Percentiles rank a stretch among this genome's conserved stretches.
Conservation (phyloP, 495 filamentous ascomycete genomes). For the Aspergillus nanangensis region DNA sequence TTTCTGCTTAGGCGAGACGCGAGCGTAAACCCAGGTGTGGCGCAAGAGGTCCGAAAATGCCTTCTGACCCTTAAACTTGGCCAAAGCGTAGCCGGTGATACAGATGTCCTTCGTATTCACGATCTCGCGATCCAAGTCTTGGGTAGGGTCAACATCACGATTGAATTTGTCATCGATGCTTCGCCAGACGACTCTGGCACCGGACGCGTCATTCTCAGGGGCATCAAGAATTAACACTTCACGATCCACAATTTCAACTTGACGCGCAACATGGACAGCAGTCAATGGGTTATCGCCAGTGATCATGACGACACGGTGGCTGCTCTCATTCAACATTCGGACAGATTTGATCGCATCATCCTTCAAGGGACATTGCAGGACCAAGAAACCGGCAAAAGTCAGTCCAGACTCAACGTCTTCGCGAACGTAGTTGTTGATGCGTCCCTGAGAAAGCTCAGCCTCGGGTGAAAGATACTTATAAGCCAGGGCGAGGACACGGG, state of each 20-base stretch:
- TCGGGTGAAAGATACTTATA: constrained; percentile 86
- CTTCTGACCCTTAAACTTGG: constrained; percentile 78
- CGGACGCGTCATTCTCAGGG: constrained; percentile 82
- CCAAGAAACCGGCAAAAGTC: constrained; percentile 89
- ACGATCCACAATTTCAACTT: constrained; percentile 97
- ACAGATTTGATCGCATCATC: constrained; percentile 92
- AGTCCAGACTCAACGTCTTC: constrained; percentile 87
- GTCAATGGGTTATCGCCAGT: constrained; percentile 98
- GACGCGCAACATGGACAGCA: constrained; percentile 88
- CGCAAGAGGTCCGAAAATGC: constrained; percentile 71
- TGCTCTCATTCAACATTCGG: constrained; percentile 97
- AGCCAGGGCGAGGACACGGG: constrained; percentile 86
- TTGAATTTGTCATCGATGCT: constrained; percentile 88
- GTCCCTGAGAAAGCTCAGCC: constrained; percentile 70
- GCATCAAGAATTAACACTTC: constrained; percentile 93
- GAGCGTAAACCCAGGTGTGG: constrained; percentile 95
- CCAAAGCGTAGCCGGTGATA: constrained; percentile 90
- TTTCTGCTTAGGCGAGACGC: constrained; percentile 97
- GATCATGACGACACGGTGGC: constrained; percentile 98
- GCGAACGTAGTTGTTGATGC: constrained; percentile 87
- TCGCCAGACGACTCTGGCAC: constrained; percentile 83
- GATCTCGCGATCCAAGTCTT: constrained; percentile 77
- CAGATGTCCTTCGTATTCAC: constrained; percentile 87
- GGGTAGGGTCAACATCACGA: constrained; percentile 81
- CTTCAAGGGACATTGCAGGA: constrained; percentile 93